A percentile compares a stretch with the other conserved stretches of the same genome.
These are phyloP conservation scores for Pseudogymnoascus sp. DNA, from an alignment of 2,329 filamentous ascomycete species.

Conservation along the genomic window DNA sequence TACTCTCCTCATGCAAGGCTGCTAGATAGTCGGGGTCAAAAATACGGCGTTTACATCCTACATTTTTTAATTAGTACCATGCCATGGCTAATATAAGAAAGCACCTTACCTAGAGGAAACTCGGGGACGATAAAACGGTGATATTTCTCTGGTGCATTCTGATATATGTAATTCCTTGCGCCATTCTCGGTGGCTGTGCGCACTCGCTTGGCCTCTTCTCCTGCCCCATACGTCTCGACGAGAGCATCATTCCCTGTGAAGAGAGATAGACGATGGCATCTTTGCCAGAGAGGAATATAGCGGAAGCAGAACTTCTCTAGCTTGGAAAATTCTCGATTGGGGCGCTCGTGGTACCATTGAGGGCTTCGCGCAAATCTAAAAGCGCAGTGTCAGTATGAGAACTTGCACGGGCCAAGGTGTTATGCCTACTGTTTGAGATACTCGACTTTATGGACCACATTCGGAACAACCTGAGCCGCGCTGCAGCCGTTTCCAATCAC, in stretches of 20 bases:
- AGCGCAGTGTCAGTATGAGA: not conserved
- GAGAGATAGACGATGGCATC: conserved; percentile 17
- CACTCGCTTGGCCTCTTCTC: conserved; percentile 13
- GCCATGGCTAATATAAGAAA: not conserved
- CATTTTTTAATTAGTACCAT: not conserved
- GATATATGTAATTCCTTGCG: not conserved
- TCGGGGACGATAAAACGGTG: conserved; percentile 9
- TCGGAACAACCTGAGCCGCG: conserved; percentile 27
- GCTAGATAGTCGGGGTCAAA: conserved; percentile 27
- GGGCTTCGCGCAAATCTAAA: conserved; percentile 16
- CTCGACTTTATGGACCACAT: conserved; percentile 17
- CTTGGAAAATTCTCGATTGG: conserved; percentile 25
- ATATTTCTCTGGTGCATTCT: conserved; percentile 7
- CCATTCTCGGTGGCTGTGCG: not conserved
- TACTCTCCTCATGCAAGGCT: conserved; percentile 8
- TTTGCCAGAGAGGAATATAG: conserved; percentile 21
- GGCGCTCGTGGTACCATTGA: conserved; percentile 31
- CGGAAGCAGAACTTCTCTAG: conserved; percentile 26
- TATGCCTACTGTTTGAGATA: conserved; percentile 23
- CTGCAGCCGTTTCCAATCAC: conserved; percentile 30
- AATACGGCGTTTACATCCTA: conserved; percentile 28
- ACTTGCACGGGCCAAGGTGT: not conserved
- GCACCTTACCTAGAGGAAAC: conserved; percentile 10
- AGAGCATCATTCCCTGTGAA: conserved; percentile 19
- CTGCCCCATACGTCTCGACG: conserved; percentile 18